Base-by-base conservation (phyloP, 345 rosid species). In the Eucalyptus sp. region DNA sequence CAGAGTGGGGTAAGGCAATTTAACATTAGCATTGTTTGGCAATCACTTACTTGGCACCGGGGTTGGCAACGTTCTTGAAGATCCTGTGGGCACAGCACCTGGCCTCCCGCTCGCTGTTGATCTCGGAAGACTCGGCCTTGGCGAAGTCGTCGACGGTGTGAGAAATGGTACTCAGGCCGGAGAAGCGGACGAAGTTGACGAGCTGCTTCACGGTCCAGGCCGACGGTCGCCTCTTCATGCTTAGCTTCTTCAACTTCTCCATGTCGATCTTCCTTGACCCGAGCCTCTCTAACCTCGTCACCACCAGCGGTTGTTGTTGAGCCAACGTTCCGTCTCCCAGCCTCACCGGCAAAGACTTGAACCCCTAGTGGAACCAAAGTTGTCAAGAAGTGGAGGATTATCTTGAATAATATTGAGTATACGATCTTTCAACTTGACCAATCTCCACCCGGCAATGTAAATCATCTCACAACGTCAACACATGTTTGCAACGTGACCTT, bases 181-280 rank as follows among this genome's bases (percentile, higher is more conserved):
- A 91, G 11, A 91, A 91, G 92, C 84, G 93, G 15, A 94, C 88
- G 86, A 91, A 90, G 88, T 86, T 91, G 56, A 94, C 92, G 56
- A 94, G 90, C 91, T 93, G 91, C 88, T 90, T 95, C 87, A 95
- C 90, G 66, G 88, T 94, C 96, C 95, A 95, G 0, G 95, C 95
- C 13, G 90, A 87, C 6, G 92, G 90, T 81, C 93, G 90, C 5
- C 92, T 91, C 25, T 88, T 87, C 88, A 87, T 76, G 83, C 94
- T 95, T 87, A 93, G 89, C 91, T 90, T 92, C 92, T 66, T 94
- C 79, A 93, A 88, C 91, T 87, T 93, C 91, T 95, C 96, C 91
- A 93, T 92, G 80, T 93, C 94, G 10, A 92, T 90, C 91, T 87
- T 92, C 87, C 91, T 90, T 6, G 91, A 88, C 37, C 89, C 89